phyloP scores from a whole-genome alignment of 2,329 filamentous ascomycete genomes.

The Teratosphaeriaceae sp. region DNA sequence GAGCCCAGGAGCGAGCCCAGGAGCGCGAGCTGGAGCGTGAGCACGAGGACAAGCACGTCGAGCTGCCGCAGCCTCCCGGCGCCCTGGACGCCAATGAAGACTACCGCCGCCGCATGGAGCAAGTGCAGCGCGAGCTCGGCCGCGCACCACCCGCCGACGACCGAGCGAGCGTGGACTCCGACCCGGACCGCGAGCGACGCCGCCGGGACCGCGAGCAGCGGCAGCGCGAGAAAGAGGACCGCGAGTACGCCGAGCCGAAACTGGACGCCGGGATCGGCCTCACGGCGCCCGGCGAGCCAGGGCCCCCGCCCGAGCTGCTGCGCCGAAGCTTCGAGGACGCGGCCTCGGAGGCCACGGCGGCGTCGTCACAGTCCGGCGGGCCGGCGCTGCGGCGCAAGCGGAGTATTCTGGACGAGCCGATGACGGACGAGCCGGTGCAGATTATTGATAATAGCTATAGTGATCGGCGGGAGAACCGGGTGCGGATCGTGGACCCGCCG shows the following conservation, averaged over 20 bases:
- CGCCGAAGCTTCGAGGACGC: constrained; percentile 21
- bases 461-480: constrained; percentile 32
- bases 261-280: constrained; percentile 13
- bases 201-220: constrained; percentile 27
- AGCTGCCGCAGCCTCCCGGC: constrained; percentile 19
- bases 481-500: constrained; percentile 63
- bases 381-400: constrained; percentile 20
- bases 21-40: constrained; percentile 16
- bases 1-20: neutral
- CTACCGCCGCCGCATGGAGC: constrained; percentile 43
- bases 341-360: constrained; percentile 5
- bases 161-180: constrained; percentile 18
- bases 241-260: constrained; percentile 9
- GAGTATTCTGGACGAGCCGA: constrained; percentile 27
- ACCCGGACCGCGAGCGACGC: constrained; percentile 27
- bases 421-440: constrained; percentile 18
- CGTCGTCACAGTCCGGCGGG: constrained; percentile 3
- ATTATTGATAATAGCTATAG: constrained; percentile 29
- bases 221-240: constrained; percentile 20
- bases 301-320: constrained; percentile 13
- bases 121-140: constrained; percentile 40
- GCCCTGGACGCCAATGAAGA: constrained; percentile 44
- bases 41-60: constrained; percentile 11
- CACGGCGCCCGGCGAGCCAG: constrained; percentile 9
- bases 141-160: constrained; percentile 17